Evolutionary conservation across 352 stramenopile species (phyloP), one percentile per base, ranked within the genome.

Genomic region (Phytophthora litchii): DNA sequence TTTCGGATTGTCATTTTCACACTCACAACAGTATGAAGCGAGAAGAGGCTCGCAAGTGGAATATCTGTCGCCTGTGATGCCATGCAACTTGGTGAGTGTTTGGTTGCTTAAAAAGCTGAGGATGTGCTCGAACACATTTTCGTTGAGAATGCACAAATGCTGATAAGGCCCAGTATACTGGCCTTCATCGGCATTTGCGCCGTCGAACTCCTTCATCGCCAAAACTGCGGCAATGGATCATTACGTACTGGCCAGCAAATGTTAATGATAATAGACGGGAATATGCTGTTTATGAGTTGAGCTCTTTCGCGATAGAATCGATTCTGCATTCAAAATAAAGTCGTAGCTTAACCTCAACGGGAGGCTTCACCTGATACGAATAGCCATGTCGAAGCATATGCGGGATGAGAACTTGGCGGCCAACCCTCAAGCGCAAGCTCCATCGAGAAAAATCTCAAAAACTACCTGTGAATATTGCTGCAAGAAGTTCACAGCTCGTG

Each of bases 71-170:
- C 53, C 53, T 13, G 53, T 61, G 31, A 48, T 31, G 1, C 4
- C 3, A 9, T 54, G 32, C 27, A 61, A 16, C 17, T 54, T 61
- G n/a, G 53, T 54, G 13, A 54, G 53, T 2, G 42, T 17, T 19
- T 61, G 53, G 21, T 61, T 64, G 48, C 37, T 46, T 16, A 58
- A 20, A 40, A 58, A 64, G 17, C 55, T 48, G 19, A 64, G 48
- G 38, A 64, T 42, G n/a, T 47, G 55, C 45, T 43, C 46, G 38
- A 64, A 52, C n/a, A 51, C 47, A 10, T 49, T 20, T 13, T 64
- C 55, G 16, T 53, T 51, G n/a, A 58, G 8, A 25, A 58, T 51
- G 25, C 13, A 54, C 5, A 56, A 43, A n/a, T 60, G 19, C 34
- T 54, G 16, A 20, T 45, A 54, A 35, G 34, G 34, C 4, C 19